Conservation (phyloP, 345 rosid species). For the Acer saccharum region DNA sequence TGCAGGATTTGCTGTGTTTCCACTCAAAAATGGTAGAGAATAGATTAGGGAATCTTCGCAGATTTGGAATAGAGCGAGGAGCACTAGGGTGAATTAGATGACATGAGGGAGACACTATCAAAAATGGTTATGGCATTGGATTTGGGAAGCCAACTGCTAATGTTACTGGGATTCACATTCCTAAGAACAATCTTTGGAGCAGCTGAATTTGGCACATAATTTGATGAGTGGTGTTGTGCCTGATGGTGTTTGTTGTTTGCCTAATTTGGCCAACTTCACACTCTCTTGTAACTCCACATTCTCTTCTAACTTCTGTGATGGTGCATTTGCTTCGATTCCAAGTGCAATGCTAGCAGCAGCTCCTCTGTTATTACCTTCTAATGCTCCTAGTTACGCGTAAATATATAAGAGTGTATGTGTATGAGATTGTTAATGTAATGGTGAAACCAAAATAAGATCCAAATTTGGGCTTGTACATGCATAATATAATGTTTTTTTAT, state of each 20-base stretch:
- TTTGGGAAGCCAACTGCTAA: too few species aligned
- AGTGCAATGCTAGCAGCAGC: conserved; percentile 31
- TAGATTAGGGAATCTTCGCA: too few species aligned
- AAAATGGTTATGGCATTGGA: too few species aligned
- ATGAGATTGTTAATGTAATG: conserved; percentile 2
- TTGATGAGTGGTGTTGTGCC: conserved; percentile 68
- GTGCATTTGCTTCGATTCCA: conserved; percentile 26
- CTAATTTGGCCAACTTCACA: conserved; percentile 65
- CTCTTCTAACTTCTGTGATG: conserved; percentile 61
- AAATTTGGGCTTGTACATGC: background rate
- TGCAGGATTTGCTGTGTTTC: too few species aligned
- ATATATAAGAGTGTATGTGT: background rate
- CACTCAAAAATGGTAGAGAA: too few species aligned
- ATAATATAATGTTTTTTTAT: background rate
- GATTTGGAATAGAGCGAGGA: too few species aligned
- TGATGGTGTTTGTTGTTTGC: conserved; percentile 67
- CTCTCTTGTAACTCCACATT: conserved; percentile 72
- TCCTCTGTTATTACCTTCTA: conserved; percentile 46
- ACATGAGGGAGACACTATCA: too few species aligned
- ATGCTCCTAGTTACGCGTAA: conserved; percentile 46
- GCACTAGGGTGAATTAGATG: too few species aligned
- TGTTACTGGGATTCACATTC: too few species aligned
- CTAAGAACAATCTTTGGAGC: conserved; percentile 41
- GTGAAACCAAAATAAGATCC: conserved; percentile 22
- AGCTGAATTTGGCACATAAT: conserved; percentile 67